Base-by-base conservation (phyloP, 345 rosid genomes). In the Syzygium aromaticum region DNA sequence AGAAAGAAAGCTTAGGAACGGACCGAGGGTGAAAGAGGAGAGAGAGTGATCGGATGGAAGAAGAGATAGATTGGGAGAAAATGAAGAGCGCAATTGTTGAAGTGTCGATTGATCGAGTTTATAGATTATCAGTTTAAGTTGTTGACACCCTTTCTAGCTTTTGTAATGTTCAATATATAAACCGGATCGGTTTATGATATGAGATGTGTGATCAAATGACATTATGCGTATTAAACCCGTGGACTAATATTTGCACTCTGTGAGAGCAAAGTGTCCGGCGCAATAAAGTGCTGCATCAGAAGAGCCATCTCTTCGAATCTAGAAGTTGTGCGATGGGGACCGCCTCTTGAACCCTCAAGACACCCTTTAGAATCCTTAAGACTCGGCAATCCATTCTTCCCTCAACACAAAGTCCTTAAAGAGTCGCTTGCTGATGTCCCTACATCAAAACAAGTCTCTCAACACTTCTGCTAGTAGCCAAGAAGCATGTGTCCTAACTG, bases 191-290 rank as follows among this genome's bases (percentile, higher is more conserved):
- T 51, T 51, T 5, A 27, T 59, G 64, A 28, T 5, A 59, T 27
- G 64, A 3, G 33, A 27, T 61, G 33, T 61, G 17, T 61, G 17
- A 61, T n/a, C 0, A 4, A 61, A n/a, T 13, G 33, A 28, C 33
- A 61, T n/a, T 14, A 61, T 15, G 33, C 9, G 0, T 15, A 59
- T 59, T 59, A 59, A 59, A 59, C 8, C 27, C 3, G 3, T 5
- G 17, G 33, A n/a, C 0, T 14, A 0, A n/a, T n/a, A n/a, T 61
- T 61, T n/a, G 17, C 8, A 0, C 3, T 0, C 4, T 5, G 5
- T 59, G 13, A 61, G 9, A n/a, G 2, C 2, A 27, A 61, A 3
- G 5, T 13, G 17, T 61, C 73, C 0, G 0, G 2, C 6, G 38
- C 28, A 6, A 61, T 13, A 0, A 61, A n/a, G 9, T 13, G 73